phyloP scores from a whole-genome alignment of 2,329 filamentous ascomycete genomes.

The Xylaria sp. region DNA sequence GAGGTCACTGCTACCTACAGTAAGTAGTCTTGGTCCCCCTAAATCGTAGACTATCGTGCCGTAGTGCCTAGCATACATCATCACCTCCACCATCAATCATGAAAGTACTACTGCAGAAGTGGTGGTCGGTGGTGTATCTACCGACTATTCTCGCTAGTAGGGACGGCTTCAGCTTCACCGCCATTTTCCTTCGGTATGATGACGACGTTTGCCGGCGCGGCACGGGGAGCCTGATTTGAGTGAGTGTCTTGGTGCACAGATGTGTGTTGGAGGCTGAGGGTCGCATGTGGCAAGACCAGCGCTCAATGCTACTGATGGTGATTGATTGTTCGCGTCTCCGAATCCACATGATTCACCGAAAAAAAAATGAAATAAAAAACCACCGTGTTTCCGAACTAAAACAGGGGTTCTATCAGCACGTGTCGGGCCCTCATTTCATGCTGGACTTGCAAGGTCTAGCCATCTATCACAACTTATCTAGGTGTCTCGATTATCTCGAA shows the following conservation, averaged over 20 bases:
- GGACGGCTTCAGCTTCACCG: conserved; percentile 12
- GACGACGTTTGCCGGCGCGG: neutral
- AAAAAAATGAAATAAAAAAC: too few species aligned
- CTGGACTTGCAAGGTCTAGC: neutral
- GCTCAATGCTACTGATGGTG: neutral
- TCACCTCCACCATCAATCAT: too few species aligned
- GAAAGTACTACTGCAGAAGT: too few species aligned
- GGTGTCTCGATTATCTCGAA: neutral
- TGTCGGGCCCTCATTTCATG: neutral
- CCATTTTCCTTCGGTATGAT: conserved; percentile 3
- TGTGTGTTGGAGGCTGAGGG: neutral
- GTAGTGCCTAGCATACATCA: too few species aligned
- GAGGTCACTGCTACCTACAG: too few species aligned
- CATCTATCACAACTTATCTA: neutral
- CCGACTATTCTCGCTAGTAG: neutral
- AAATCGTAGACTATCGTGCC: too few species aligned
- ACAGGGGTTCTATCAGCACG: neutral
- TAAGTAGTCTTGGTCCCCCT: too few species aligned
- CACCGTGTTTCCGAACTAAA: neutral
- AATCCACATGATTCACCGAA: conserved; percentile 29
- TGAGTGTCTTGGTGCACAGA: neutral
- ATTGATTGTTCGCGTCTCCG: conserved; percentile 10
- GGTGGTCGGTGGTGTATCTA: too few species aligned
- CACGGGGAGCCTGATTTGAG: neutral
- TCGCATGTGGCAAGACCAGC: conserved; percentile 18